Conservation (phyloP, 148 eudicot species). For the Tetragonia tetragonoides region DNA sequence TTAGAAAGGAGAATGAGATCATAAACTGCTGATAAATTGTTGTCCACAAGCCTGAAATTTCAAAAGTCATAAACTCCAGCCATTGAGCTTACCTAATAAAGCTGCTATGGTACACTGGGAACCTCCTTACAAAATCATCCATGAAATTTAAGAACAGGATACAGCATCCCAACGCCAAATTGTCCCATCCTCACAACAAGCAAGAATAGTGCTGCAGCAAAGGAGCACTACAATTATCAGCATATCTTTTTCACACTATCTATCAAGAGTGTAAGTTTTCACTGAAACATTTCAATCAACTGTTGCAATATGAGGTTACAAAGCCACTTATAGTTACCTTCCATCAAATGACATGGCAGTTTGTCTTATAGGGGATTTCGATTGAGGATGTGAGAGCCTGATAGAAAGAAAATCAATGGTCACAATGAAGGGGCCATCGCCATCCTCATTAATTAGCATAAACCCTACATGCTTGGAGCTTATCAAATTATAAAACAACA, state of each 20-base stretch:
- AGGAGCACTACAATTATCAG: neutral
- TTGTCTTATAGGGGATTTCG: slow-evolving; percentile 89
- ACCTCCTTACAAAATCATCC: neutral
- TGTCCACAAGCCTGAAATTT: too few species aligned
- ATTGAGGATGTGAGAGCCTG: slow-evolving; percentile 75
- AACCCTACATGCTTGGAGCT: neutral
- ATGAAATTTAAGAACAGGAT: slow-evolving; percentile 33
- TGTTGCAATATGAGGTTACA: neutral
- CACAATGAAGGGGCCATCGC: neutral
- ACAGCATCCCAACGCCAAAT: slow-evolving; percentile 97
- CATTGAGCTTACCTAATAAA: slow-evolving; percentile 13
- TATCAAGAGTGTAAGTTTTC: neutral
- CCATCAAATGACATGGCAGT: slow-evolving; percentile 98
- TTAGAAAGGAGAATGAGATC: too few species aligned
- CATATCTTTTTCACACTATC: slow-evolving; percentile 10
- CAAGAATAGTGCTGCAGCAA: slow-evolving; percentile 72
- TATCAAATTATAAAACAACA: neutral
- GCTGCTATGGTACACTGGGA: neutral
- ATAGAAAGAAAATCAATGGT: neutral
- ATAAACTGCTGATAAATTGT: too few species aligned
- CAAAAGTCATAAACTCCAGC: neutral
- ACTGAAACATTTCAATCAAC: neutral
- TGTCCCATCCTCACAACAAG: slow-evolving; percentile 93
- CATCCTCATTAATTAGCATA: neutral
- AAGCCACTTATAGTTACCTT: slow-evolving; percentile 48